These are phyloP conservation scores for Aspergillus kassunensis DNA, from an alignment of 495 filamentous ascomycete genomes.

Conservation along the genomic window DNA sequence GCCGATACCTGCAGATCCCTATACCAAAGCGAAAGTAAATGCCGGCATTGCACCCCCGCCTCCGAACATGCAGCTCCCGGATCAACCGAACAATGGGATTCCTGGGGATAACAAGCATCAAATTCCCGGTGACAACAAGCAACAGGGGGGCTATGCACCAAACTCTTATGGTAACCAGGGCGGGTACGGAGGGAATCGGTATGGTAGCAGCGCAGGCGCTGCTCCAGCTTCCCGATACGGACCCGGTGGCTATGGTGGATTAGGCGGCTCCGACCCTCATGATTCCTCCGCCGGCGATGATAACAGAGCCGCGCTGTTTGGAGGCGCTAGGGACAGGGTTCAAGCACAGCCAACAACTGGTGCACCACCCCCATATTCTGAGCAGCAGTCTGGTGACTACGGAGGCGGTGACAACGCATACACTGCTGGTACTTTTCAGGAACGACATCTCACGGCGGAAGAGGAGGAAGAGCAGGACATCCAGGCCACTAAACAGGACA, in stretches of 20 bases:
- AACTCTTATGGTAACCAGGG: conserved; percentile 59
- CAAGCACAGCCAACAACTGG: conserved; percentile 35
- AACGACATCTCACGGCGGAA: conserved; percentile 71
- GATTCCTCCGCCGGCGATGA: conserved; percentile 47
- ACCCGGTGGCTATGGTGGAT: conserved; percentile 69
- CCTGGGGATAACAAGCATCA: conserved; percentile 23
- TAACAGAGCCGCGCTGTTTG: conserved; percentile 62
- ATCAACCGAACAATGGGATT: conserved; percentile 23
- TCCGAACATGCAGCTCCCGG: conserved; percentile 9
- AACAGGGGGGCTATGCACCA: conserved; percentile 51
- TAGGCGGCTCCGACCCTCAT: conserved; percentile 54
- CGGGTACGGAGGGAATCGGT: conserved; percentile 64
- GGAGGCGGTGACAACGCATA: conserved; percentile 45
- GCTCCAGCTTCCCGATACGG: conserved; percentile 44
- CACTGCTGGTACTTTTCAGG: conserved; percentile 58
- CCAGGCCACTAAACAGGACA: conserved; percentile 65
- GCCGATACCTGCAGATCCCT: conserved; percentile 55
- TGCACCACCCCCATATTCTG: conserved; percentile 42
- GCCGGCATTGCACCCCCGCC: conserved; percentile 40
- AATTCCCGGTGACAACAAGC: conserved; percentile 48
- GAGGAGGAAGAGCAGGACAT: conserved; percentile 68
- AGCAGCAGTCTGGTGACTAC: conserved; percentile 40
- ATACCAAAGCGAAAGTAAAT: conserved; percentile 56
- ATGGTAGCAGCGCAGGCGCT: conserved; percentile 41
- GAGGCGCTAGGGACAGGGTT: conserved; percentile 54